Conservation (phyloP, 169 alveolate genomes). For the Ophryocystis elektroscirrha region DNA sequence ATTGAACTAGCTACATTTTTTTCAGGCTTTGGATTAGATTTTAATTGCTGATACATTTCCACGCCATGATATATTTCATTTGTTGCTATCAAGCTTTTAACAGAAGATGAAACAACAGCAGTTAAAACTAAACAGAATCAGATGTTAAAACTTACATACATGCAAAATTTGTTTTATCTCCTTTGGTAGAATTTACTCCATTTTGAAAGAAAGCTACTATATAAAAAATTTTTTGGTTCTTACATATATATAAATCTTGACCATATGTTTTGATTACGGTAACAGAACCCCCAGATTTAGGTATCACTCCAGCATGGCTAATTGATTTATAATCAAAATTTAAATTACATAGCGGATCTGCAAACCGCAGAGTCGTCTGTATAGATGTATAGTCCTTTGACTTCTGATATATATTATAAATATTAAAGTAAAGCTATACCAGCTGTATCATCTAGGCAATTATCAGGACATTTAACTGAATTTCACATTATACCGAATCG, state of each 20-base stretch:
- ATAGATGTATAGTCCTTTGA: constrained; percentile 54
- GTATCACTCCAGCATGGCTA: constrained; percentile 55
- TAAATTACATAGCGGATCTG: constrained; percentile 4
- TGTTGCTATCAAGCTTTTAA: constrained; percentile 5
- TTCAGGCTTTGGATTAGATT: constrained; percentile 3
- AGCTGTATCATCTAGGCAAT: no score
- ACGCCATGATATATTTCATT: background rate
- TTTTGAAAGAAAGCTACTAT: background rate
- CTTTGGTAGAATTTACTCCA: background rate
- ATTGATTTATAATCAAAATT: constrained; percentile 54
- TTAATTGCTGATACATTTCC: background rate
- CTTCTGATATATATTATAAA: constrained; percentile 12
- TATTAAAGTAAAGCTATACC: no score
- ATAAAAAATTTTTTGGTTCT: constrained; percentile 1
- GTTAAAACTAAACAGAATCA: constrained; percentile 4
- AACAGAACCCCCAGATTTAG: constrained; percentile 32
- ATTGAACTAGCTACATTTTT: background rate
- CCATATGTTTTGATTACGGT: constrained; percentile 12
- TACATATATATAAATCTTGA: constrained; percentile 5
- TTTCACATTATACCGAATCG: no score
- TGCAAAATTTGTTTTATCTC: no score
- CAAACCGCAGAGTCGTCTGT: constrained; percentile 48
- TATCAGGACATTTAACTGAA: no score
- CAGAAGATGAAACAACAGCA: background rate
- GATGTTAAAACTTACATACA: no score